These are phyloP conservation scores for Puccinia hordei DNA, from an alignment of 1,284 basidiomycete species.

Conservation along the genomic window DNA sequence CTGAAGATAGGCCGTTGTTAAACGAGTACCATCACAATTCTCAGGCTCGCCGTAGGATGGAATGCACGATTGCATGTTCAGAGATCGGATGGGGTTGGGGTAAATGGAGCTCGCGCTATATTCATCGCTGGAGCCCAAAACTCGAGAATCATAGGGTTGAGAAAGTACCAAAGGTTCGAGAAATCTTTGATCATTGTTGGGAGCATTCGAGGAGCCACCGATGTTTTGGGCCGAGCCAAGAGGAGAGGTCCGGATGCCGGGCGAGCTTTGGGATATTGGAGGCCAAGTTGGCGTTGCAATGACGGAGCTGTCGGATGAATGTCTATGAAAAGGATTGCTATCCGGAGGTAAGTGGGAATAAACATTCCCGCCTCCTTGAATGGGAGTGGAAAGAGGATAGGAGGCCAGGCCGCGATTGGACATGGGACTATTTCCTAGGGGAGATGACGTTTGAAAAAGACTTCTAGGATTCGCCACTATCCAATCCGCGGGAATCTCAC, in stretches of 20 bases:
- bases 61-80: constrained; percentile 11
- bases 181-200: constrained; percentile 14
- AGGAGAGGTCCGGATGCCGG: constrained; percentile 6
- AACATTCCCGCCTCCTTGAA: background rate
- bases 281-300: constrained; percentile 20
- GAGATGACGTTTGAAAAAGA: constrained; percentile 37
- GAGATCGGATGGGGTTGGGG: background rate
- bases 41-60: constrained; percentile 17
- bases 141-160: constrained; percentile 38
- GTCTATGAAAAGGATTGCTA: constrained; percentile 22
- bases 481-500: constrained; percentile 43
- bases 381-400: constrained; percentile 7
- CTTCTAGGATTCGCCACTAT: constrained; percentile 24
- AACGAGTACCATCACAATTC: background rate
- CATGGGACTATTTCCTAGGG: constrained; percentile 1
- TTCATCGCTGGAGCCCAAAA: background rate
- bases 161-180: constrained; percentile 47
- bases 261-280: constrained; percentile 5
- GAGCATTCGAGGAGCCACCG: background rate
- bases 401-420: background rate
- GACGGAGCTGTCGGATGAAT: constrained; percentile 12
- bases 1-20: background rate
- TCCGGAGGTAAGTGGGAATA: constrained; percentile 28
- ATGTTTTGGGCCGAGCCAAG: background rate
- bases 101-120: background rate